A percentile compares a stretch with the other conserved stretches of the same genome.
Conservation (phyloP, 2,329 filamentous ascomycete species). For the Beauveria sp. region DNA sequence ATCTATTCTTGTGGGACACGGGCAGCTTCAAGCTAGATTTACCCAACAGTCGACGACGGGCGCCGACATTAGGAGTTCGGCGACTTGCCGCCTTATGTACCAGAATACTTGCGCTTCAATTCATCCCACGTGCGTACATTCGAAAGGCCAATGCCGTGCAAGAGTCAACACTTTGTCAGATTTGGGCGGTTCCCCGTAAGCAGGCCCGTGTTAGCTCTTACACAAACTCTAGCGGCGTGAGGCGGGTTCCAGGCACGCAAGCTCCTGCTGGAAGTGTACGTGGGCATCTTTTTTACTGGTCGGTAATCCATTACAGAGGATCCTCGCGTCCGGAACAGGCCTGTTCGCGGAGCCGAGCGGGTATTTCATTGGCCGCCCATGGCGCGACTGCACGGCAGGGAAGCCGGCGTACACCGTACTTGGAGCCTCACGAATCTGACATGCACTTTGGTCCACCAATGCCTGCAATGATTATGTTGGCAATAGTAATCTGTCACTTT, state of each 20-base stretch:
- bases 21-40: neutral
- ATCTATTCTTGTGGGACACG: slow-evolving; percentile 2
- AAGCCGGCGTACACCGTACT: slow-evolving; percentile 7
- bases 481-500: neutral
- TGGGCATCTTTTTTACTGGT: neutral
- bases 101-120: neutral
- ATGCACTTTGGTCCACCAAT: slow-evolving; percentile 4
- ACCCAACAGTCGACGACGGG: neutral
- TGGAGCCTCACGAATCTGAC: slow-evolving; percentile 1
- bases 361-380: neutral
- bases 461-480: neutral
- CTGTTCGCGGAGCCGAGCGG: neutral
- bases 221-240: neutral
- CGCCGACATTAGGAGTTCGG: neutral
- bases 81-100: slow-evolving; percentile 1
- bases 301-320: neutral
- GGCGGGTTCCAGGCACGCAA: slow-evolving; percentile 1
- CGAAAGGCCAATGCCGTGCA: neutral
- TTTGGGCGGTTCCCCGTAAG: slow-evolving; percentile 4
- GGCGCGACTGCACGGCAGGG: neutral
- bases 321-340: neutral
- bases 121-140: neutral
- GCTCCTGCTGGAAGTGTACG: neutral
- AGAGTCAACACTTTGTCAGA: neutral
- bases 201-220: slow-evolving; percentile 8